Conservation (phyloP, 2,329 filamentous ascomycete species). For the Fusarium nanum region DNA sequence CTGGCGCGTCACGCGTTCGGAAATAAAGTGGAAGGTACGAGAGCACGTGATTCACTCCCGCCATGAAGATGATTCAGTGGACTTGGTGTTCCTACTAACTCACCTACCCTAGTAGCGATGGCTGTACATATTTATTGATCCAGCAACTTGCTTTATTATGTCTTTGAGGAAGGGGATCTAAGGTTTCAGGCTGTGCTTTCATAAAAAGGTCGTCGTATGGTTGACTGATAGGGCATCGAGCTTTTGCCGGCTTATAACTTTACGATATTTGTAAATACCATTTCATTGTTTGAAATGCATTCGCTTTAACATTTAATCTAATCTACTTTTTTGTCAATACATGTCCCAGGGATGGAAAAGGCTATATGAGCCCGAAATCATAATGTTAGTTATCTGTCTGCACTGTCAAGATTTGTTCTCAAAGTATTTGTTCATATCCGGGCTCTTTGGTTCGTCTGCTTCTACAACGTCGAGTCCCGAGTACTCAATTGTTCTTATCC, state of each 20-base stretch:
- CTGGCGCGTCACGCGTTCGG: slow-evolving; percentile 49
- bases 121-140: background rate
- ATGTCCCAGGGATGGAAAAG: background rate
- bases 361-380: background rate
- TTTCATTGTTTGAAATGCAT: background rate
- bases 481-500: background rate
- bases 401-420: background rate
- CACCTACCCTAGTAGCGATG: background rate
- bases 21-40: slow-evolving; percentile 50
- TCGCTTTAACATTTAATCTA: accelerated
- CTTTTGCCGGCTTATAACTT: background rate
- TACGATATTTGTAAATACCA: background rate
- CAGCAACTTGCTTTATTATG: too few species aligned
- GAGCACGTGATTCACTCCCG: slow-evolving; percentile 42
- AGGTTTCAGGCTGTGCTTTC: background rate
- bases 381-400: background rate
- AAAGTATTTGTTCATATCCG: background rate
- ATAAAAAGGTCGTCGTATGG: background rate
- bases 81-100: background rate
- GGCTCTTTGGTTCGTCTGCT: background rate
- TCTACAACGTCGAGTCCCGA: background rate
- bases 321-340: background rate
- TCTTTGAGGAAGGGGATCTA: background rate
- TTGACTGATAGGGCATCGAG: background rate
- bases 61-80: slow-evolving; percentile 21